Conservation (phyloP, 768 basidiomycete species). For the Chalciporus pseudorubinellus region DNA sequence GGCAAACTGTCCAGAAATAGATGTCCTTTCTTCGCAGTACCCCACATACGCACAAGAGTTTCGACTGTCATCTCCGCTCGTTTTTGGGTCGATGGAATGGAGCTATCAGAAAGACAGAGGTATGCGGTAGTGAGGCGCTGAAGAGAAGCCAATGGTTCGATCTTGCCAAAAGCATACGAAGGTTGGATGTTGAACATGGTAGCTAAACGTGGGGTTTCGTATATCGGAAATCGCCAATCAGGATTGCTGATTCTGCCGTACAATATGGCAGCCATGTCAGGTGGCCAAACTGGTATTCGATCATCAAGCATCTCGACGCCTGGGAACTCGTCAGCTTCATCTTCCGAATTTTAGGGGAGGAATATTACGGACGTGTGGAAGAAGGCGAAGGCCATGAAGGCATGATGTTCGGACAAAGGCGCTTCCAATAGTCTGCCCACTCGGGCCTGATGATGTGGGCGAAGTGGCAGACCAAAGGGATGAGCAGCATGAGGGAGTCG, state of each 20-base stretch:
- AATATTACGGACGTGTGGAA: conserved; percentile 24
- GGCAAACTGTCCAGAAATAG: conserved; percentile 58
- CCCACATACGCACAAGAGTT: conserved; percentile 46
- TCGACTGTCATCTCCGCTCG: conserved; percentile 66
- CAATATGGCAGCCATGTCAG: conserved; percentile 70
- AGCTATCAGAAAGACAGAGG: conserved; percentile 54
- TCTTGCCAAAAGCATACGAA: conserved; percentile 60
- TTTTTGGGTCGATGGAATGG: conserved; percentile 50
- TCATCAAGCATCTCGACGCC: conserved; percentile 56
- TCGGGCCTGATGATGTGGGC: conserved; percentile 68
- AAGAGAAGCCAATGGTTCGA: conserved; percentile 56
- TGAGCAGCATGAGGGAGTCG: conserved; percentile 53
- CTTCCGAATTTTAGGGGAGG: not conserved
- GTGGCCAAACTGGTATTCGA: conserved; percentile 72
- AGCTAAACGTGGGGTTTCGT: conserved; percentile 45
- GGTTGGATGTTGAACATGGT: conserved; percentile 47
- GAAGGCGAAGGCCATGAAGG: conserved; percentile 57
- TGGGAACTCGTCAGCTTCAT: conserved; percentile 24
- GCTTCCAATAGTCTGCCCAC: conserved; percentile 93
- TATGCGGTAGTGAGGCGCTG: conserved; percentile 57
- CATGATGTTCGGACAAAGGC: conserved; percentile 64
- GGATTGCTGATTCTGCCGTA: conserved; percentile 57
- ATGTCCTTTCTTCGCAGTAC: conserved; percentile 39
- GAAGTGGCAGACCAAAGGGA: conserved; percentile 60
- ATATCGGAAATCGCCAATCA: conserved; percentile 59